phyloP scores from a whole-genome alignment of 305 asterid genomes.

The Fraxinus albicans region DNA sequence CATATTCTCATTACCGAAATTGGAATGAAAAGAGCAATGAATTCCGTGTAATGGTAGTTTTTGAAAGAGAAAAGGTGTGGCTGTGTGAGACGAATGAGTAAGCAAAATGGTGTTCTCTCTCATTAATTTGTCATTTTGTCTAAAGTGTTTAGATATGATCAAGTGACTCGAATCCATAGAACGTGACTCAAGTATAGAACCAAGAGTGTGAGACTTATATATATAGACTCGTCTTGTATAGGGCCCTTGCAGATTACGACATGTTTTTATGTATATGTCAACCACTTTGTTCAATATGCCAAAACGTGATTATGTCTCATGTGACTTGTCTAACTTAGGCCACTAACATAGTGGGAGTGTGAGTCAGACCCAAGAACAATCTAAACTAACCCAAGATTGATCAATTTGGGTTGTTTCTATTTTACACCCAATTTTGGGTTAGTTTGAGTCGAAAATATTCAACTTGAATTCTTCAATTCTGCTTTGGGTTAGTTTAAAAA shows the following conservation, averaged over 20 bases:
- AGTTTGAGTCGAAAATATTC: too few species aligned
- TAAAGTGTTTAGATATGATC: not conserved
- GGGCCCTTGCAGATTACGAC: not conserved
- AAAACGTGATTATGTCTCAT: too few species aligned
- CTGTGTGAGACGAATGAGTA: not conserved
- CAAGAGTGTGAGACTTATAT: not conserved
- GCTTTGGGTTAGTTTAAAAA: too few species aligned
- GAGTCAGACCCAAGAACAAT: too few species aligned
- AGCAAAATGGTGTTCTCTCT: not conserved
- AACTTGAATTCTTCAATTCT: too few species aligned
- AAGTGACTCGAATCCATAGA: not conserved
- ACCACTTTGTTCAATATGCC: too few species aligned
- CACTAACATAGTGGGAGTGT: too few species aligned
- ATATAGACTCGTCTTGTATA: not conserved
- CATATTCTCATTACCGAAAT: not conserved
- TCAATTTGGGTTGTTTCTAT: too few species aligned
- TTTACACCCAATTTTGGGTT: too few species aligned
- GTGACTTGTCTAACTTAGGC: too few species aligned
- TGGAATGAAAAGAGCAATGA: not conserved
- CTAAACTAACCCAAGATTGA: too few species aligned
- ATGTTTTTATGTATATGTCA: not conserved
- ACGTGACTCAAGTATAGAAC: not conserved
- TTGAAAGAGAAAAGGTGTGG: too few species aligned
- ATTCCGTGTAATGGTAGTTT: not conserved
- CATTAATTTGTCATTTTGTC: not conserved